Evolutionary conservation across 495 filamentous ascomycete species (phyloP).

Genomic region (Immersiella caudata): DNA sequence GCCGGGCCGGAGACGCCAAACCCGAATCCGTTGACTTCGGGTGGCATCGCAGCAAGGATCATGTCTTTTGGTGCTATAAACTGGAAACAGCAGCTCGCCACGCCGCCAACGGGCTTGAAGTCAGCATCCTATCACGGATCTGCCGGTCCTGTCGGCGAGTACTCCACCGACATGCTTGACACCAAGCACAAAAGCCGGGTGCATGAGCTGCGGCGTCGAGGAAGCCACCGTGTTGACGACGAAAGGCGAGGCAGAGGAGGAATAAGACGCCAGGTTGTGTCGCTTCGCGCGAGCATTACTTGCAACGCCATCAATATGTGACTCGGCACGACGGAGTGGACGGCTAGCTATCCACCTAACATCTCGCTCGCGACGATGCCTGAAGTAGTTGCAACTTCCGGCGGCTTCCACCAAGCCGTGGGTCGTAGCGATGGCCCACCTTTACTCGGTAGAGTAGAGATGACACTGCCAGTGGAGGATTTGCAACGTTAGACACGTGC

Average conservation of each 20-base stretch:
- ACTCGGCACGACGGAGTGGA: no score
- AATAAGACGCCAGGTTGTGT: background rate
- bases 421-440: no score
- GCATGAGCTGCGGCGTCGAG: background rate
- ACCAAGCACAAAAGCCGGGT: background rate
- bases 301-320: no score
- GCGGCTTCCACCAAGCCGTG: no score
- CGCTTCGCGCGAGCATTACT: no score
- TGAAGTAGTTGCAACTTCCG: no score
- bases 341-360: no score
- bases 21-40: background rate
- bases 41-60: background rate
- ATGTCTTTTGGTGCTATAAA: background rate
- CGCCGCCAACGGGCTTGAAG: background rate
- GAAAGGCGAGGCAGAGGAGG: background rate
- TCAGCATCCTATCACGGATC: conserved; percentile 2
- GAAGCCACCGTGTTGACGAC: conserved; percentile 4
- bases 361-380: no score
- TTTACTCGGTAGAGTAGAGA: background rate
- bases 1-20: conserved; percentile 8
- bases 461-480: background rate
- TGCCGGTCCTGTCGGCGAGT: conserved; percentile 10
- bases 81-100: conserved; percentile 6
- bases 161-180: conserved; percentile 12
- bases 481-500: conserved; percentile 7